Conservation (phyloP, 2,329 filamentous ascomycete species). For the Thelonectria rubi region DNA sequence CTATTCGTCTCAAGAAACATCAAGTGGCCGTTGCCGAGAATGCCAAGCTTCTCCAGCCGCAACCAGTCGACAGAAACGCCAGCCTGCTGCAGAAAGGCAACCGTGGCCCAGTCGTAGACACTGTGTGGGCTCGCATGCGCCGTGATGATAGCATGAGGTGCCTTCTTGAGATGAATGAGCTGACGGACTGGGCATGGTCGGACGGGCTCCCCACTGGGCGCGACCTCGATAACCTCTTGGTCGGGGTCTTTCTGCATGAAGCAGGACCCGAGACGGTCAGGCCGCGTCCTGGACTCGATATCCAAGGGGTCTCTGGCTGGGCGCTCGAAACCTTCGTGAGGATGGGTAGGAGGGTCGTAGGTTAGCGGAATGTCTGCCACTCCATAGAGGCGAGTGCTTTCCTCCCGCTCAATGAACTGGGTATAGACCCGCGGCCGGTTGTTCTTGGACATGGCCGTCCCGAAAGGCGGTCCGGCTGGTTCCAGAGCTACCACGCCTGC, state of each 20-base stretch:
- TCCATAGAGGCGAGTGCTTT: conserved; percentile 49
- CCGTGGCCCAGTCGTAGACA: conserved; percentile 64
- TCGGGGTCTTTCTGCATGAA: conserved; percentile 34
- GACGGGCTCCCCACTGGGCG: not conserved
- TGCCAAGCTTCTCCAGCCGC: conserved; percentile 52
- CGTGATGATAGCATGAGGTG: conserved; percentile 61
- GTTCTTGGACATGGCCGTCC: conserved; percentile 23
- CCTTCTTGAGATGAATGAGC: conserved; percentile 57
- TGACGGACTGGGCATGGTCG: conserved; percentile 42
- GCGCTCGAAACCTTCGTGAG: conserved; percentile 22
- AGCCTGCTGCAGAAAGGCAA: conserved; percentile 61
- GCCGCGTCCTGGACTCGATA: conserved; percentile 15
- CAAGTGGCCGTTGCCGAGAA: conserved; percentile 65
- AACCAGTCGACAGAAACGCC: conserved; percentile 57
- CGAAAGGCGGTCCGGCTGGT: conserved; percentile 62
- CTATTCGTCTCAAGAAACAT: conserved; percentile 64
- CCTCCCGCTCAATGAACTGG: conserved; percentile 38
- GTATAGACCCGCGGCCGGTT: conserved; percentile 32
- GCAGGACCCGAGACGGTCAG: conserved; percentile 31
- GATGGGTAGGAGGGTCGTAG: conserved; percentile 50
- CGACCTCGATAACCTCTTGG: conserved; percentile 12
- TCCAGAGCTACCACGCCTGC: conserved; percentile 61
- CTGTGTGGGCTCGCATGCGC: conserved; percentile 63
- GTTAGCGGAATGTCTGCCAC: conserved; percentile 53
- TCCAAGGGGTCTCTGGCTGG: conserved; percentile 29